These are phyloP conservation scores for Tylopilus orsonianus DNA, from an alignment of 1,284 basidiomycete species.

Conservation along the genomic window DNA sequence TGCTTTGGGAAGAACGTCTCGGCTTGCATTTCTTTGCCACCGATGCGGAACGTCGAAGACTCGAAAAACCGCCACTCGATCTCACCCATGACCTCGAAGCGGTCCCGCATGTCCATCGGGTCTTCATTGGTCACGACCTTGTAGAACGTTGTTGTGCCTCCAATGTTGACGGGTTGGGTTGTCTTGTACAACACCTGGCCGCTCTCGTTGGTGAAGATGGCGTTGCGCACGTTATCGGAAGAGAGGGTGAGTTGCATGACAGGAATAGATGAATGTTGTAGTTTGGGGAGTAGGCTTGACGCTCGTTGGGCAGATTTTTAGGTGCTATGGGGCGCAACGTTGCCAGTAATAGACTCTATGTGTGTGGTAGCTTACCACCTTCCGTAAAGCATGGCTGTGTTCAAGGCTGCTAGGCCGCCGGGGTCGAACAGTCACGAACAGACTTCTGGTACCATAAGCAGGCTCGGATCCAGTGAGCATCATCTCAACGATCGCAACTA, in stretches of 20 bases:
- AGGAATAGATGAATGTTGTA: too few relatives aligned
- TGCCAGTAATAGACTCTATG: too few relatives aligned
- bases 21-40: slow-evolving; percentile 18
- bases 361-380: too few relatives aligned
- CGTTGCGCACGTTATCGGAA: slow-evolving; percentile 23
- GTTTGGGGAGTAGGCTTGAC: too few relatives aligned
- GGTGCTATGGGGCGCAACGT: too few relatives aligned
- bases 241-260: slow-evolving; percentile 30
- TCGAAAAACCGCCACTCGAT: slow-evolving; percentile 26
- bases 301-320: too few relatives aligned
- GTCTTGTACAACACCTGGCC: slow-evolving; percentile 26
- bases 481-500: too few relatives aligned
- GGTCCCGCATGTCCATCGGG: not conserved
- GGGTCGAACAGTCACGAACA: too few relatives aligned
- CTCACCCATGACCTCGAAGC: slow-evolving; percentile 15
- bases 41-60: slow-evolving; percentile 23
- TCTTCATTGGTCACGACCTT: slow-evolving; percentile 5
- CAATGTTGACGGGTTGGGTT: slow-evolving; percentile 26
- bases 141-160: slow-evolving; percentile 26
- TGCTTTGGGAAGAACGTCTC: slow-evolving; percentile 19
- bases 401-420: too few relatives aligned
- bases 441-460: too few relatives aligned
- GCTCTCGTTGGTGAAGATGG: slow-evolving; percentile 28
- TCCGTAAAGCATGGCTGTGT: too few relatives aligned
- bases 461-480: too few relatives aligned